Percentiles rank a stretch among this genome's conserved stretches.
These are phyloP conservation scores for Lactarius psammicola DNA, from an alignment of 768 basidiomycete species.

Conservation along the genomic window DNA sequence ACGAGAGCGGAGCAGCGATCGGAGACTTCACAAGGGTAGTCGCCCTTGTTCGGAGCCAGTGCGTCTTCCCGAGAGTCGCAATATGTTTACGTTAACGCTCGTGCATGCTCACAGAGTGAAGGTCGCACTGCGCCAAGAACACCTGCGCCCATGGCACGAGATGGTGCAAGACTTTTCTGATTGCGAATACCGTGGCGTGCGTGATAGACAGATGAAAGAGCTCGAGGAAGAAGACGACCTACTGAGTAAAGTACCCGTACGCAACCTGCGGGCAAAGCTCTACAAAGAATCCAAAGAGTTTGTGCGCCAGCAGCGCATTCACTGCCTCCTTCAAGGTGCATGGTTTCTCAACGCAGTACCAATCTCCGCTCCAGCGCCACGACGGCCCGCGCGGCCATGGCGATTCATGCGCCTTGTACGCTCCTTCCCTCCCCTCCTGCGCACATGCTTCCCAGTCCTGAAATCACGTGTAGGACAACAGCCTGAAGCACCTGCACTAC, in stretches of 20 bases:
- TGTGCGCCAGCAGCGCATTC: slow-evolving; percentile 83
- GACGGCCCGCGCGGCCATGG: slow-evolving; percentile 69
- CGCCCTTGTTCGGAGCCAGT: slow-evolving; percentile 83
- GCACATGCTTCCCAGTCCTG: background rate
- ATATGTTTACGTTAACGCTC: background rate
- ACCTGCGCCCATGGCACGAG: slow-evolving; percentile 74
- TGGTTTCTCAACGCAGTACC: slow-evolving; percentile 88
- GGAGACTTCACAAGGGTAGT: slow-evolving; percentile 79
- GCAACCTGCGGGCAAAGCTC: slow-evolving; percentile 79
- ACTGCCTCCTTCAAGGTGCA: slow-evolving; percentile 83
- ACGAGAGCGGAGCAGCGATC: slow-evolving; percentile 73
- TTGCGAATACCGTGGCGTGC: slow-evolving; percentile 79
- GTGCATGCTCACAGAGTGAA: slow-evolving; percentile 54
- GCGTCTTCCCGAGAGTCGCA: slow-evolving; percentile 36
- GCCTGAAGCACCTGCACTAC: slow-evolving; percentile 79
- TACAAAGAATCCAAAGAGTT: slow-evolving; percentile 91
- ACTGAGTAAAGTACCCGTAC: slow-evolving; percentile 78
- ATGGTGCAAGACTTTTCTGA: slow-evolving; percentile 81
- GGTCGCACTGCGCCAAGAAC: slow-evolving; percentile 72
- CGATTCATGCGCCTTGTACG: slow-evolving; percentile 82
- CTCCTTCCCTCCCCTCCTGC: background rate
- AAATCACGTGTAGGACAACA: slow-evolving; percentile 55
- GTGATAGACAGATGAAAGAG: slow-evolving; percentile 88
- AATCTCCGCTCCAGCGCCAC: slow-evolving; percentile 40
- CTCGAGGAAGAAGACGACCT: slow-evolving; percentile 87